Conservation (phyloP, 164 flowering plant genomes). For the Vitis cinerea region DNA sequence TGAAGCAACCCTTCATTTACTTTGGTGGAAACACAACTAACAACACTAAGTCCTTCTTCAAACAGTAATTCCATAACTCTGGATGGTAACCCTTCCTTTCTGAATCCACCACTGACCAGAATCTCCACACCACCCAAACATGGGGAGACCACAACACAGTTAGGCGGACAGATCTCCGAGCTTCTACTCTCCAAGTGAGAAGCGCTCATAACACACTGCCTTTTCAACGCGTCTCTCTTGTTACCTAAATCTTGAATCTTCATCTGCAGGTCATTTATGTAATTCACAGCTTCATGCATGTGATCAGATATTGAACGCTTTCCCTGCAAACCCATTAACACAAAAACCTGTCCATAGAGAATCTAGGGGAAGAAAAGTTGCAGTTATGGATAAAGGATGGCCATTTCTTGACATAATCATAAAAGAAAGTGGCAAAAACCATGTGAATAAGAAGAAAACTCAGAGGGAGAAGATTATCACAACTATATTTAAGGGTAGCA, state of each 20-base stretch:
- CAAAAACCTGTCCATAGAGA: background rate
- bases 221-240: conserved; percentile 35
- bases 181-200: background rate
- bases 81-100: conserved; percentile 21
- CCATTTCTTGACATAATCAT: too few species aligned
- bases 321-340: conserved; percentile 31
- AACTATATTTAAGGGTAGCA: too few species aligned
- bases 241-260: conserved; percentile 31
- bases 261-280: conserved; percentile 31
- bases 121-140: conserved; percentile 30
- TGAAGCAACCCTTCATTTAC: conserved; percentile 15
- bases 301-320: conserved; percentile 47
- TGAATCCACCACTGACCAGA: conserved; percentile 9
- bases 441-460: too few species aligned
- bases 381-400: too few species aligned
- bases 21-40: conserved; percentile 24
- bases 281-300: conserved; percentile 39
- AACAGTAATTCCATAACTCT: conserved; percentile 22
- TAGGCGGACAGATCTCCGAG: background rate
- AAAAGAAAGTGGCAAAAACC: too few species aligned
- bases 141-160: conserved; percentile 12
- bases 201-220: background rate
- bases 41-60: conserved; percentile 26
- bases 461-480: too few species aligned
- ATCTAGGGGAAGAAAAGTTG: too few species aligned